A percentile compares a stretch with the other conserved stretches of the same genome.
Conservation (phyloP, 1,284 basidiomycete species). For the Marasmius oreades region DNA sequence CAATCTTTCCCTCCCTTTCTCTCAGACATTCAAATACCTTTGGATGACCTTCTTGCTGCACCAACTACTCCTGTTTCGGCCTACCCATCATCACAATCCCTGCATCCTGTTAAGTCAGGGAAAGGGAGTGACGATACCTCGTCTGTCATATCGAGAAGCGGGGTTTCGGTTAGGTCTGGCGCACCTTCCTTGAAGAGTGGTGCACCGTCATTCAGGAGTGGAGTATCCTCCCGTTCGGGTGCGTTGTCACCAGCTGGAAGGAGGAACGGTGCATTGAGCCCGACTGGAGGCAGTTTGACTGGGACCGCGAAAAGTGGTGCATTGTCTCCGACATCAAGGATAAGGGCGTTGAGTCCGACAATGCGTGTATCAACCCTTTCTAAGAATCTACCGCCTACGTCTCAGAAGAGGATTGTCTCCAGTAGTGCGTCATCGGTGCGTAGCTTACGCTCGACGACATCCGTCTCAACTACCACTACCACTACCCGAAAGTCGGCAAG, state of each 20-base stretch:
- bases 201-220: neutral
- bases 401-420: neutral
- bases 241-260: neutral
- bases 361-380: constrained; percentile 14
- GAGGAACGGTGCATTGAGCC: neutral
- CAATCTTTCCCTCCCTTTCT: neutral
- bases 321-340: neutral
- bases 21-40: constrained; percentile 74
- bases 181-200: neutral
- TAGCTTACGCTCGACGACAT: constrained; percentile 1
- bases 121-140: neutral
- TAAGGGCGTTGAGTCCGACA: constrained; percentile 7
- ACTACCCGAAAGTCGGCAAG: neutral
- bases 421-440: constrained; percentile 6
- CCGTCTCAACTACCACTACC: neutral
- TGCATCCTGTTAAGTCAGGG: constrained; percentile 20
- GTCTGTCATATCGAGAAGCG: neutral
- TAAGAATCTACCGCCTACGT: constrained; percentile 7
- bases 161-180: neutral
- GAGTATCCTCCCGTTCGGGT: neutral
- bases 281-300: constrained; percentile 10
- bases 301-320: constrained; percentile 14
- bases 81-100: constrained; percentile 20
- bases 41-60: constrained; percentile 65
- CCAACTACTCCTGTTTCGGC: constrained; percentile 13